Evolutionary conservation across 179 eudicot genomes (phyloP).

Genomic region (Nepenthes alata): DNA sequence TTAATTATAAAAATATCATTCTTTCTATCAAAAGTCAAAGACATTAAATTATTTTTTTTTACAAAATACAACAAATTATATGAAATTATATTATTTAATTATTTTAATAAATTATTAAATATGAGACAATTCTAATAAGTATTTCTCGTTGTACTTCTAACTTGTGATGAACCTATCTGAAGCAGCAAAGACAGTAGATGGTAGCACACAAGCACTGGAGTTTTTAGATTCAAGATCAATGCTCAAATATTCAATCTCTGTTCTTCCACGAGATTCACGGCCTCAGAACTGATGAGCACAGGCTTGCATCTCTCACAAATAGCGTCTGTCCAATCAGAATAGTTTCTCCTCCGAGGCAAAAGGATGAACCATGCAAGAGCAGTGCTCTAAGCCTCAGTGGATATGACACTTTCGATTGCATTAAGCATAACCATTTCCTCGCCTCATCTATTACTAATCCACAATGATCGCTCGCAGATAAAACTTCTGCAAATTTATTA

Average conservation of each 20-base stretch:
- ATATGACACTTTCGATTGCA: slow-evolving; percentile 48
- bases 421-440: slow-evolving; percentile 51
- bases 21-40: too few species aligned
- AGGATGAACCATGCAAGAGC: slow-evolving; percentile 85
- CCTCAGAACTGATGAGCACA: too few species aligned
- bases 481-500: slow-evolving; percentile 57
- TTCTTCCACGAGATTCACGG: too few species aligned
- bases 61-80: too few species aligned
- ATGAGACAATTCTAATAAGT: too few species aligned
- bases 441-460: slow-evolving; percentile 66
- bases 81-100: too few species aligned
- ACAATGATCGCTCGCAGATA: slow-evolving; percentile 81
- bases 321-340: slow-evolving; percentile 48
- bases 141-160: slow-evolving; percentile 49
- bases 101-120: too few species aligned
- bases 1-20: too few species aligned
- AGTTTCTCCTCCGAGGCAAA: slow-evolving; percentile 49
- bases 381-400: slow-evolving; percentile 62
- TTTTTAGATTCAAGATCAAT: slow-evolving; percentile 56
- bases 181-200: slow-evolving; percentile 61
- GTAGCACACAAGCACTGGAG: slow-evolving; percentile 59
- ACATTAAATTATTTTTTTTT: too few species aligned
- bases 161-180: slow-evolving; percentile 38
- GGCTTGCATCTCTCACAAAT: slow-evolving; percentile 36
- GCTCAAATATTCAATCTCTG: slow-evolving; percentile 39